Base-by-base conservation (phyloP, 768 basidiomycete species). In the Trametes meyenii region DNA sequence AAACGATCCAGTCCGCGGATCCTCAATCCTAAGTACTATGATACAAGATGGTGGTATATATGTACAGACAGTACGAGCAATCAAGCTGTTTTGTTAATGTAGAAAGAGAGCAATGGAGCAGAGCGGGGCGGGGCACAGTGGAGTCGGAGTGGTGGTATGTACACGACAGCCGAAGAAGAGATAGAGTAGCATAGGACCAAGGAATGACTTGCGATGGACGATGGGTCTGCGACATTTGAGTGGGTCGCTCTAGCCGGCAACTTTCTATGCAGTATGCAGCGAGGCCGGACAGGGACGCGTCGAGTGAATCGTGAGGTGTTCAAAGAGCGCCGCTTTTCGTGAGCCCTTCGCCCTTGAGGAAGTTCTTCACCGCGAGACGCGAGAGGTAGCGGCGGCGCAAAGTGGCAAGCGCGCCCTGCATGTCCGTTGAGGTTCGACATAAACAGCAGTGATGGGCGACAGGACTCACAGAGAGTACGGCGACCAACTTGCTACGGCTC, bases 311-410 rank as follows among this genome's bases (percentile, higher is more conserved):
- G 14, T n/a, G 35, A 35, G 14, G 33, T 23, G 17, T 21, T 55
- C 54, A 55, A 8, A 33, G n/a, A n/a, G 24, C 23, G 39, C 24
- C 14, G 39, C 45, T 21, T 21, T 46, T 46, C 4, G 29, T 51
- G 43, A 55, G 29, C 11, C 45, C 23, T 17, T 43, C 40, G 8
- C 17, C 11, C 16, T 55, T 55, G 43, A 55, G 35, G 54, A 55
- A 36, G 54, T n/a, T 55, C 29, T 19, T 55, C 36, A 43, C 46
- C 5, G 55, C 55, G 12, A 24, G 55, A 17, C 42, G 39, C 14
- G 49, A 42, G 49, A 58, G 57, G 29, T 50, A 50, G 19, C 57
- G 39, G n/a, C 57, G 50, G 19, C 45, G 55, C 45, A 50, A 29
- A 17, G 6, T 11, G 2, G 14, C 36, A 23, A 49, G n/a, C 14